These are phyloP conservation scores for Dipodascopsis uninucleata DNA, from an alignment of 805 yeast species.

Conservation along the genomic window DNA sequence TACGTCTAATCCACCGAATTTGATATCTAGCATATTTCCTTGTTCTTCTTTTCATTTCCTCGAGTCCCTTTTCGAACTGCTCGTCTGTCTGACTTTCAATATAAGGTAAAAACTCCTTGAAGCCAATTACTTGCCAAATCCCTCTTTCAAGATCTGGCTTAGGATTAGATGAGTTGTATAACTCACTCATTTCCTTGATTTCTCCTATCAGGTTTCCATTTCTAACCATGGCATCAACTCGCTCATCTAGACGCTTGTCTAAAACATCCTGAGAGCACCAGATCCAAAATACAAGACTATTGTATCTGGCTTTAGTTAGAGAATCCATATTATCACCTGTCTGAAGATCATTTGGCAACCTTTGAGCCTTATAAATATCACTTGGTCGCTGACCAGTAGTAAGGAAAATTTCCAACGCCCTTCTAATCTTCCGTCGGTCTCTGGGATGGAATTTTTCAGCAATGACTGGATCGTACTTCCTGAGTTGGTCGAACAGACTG, in stretches of 20 bases:
- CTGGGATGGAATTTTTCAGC: constrained; percentile 87
- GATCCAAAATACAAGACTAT: constrained; percentile 69
- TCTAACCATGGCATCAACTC: constrained; percentile 82
- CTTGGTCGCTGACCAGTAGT: constrained; percentile 67
- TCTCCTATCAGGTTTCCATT: constrained; percentile 64
- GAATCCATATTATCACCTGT: too few species aligned
- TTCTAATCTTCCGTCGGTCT: constrained; percentile 69
- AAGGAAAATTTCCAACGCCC: constrained; percentile 78
- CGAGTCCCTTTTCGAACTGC: constrained; percentile 48
- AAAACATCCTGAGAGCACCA: constrained; percentile 60
- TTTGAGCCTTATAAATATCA: constrained; percentile 63
- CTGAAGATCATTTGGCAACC: constrained; percentile 10
- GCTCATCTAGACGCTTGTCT: constrained; percentile 59
- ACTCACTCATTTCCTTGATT: constrained; percentile 54
- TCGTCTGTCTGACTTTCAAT: constrained; percentile 33
- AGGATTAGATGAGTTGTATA: constrained; percentile 32
- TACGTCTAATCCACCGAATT: constrained; percentile 82
- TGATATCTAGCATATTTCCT: constrained; percentile 84
- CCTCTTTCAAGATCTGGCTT: constrained; percentile 64
- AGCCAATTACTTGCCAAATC: constrained; percentile 92
- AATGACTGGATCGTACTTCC: constrained; percentile 61
- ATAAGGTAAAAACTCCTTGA: constrained; percentile 83
- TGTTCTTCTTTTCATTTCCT: constrained; percentile 77
- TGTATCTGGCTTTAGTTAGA: constrained; percentile 26
- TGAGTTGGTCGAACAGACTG: constrained; percentile 43